These are phyloP conservation scores for Plasmodium berghei DNA, from an alignment of 169 alveolate species.

Conservation along the genomic window DNA sequence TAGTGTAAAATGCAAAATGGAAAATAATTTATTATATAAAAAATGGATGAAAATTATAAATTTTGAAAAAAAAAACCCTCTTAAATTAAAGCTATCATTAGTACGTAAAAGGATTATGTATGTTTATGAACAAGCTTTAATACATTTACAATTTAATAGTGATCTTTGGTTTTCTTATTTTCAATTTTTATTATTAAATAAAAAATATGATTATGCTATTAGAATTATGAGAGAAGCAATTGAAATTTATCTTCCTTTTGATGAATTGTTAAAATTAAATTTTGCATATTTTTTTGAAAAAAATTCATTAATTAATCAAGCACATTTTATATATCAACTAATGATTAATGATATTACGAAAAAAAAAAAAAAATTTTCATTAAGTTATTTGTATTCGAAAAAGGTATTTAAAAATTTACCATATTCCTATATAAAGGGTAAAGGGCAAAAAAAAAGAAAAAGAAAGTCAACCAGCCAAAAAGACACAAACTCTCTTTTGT, in stretches of 20 bases:
- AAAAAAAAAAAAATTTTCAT: slow-evolving; percentile 41
- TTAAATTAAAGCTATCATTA: slow-evolving; percentile 57
- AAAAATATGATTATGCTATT: slow-evolving; percentile 75
- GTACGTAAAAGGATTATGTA: slow-evolving; percentile 79
- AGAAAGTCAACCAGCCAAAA: background rate
- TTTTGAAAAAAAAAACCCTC: slow-evolving; percentile 83
- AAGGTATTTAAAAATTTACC: slow-evolving; percentile 14
- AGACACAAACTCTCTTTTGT: background rate
- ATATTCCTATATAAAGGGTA: background rate
- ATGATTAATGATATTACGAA: slow-evolving; percentile 58
- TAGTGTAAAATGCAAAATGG: slow-evolving; percentile 62
- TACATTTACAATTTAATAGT: slow-evolving; percentile 77
- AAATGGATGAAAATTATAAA: slow-evolving; percentile 82
- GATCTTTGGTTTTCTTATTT: slow-evolving; percentile 84
- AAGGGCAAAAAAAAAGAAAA: background rate
- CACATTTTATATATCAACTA: slow-evolving; percentile 59
- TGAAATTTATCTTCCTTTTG: slow-evolving; percentile 55
- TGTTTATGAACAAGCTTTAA: slow-evolving; percentile 79
- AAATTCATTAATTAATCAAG: slow-evolving; percentile 56
- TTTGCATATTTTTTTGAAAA: slow-evolving; percentile 74
- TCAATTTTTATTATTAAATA: slow-evolving; percentile 80
- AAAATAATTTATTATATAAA: slow-evolving; percentile 24
- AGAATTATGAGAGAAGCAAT: slow-evolving; percentile 67
- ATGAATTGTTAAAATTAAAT: slow-evolving; percentile 61
- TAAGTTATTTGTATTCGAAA: slow-evolving; percentile 41